phyloP scores from a whole-genome alignment of 2,329 filamentous ascomycete genomes.

The Beauveria sp. region DNA sequence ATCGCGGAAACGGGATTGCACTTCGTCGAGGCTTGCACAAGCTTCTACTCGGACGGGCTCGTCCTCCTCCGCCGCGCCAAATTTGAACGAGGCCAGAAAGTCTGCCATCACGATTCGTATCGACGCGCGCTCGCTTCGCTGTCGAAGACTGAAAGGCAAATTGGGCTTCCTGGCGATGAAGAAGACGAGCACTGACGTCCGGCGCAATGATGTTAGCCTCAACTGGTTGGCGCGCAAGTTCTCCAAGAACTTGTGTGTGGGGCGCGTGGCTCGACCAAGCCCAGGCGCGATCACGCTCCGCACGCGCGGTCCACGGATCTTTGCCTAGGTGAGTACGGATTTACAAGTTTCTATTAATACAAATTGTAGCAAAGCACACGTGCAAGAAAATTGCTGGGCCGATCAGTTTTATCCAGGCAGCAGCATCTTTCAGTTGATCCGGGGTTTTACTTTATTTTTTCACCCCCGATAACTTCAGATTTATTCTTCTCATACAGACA shows the following conservation, averaged over 20 bases:
- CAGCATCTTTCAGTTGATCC: no score
- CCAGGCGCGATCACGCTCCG: background rate
- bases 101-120: constrained; percentile 24
- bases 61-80: constrained; percentile 18
- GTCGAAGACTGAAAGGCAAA: background rate
- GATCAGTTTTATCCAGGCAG: no score
- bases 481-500: background rate
- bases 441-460: background rate
- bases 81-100: constrained; percentile 30
- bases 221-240: background rate
- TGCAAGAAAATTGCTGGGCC: background rate
- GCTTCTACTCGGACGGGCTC: constrained; percentile 17
- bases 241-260: background rate
- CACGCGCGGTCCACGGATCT: background rate
- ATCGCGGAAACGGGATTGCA: constrained; percentile 37
- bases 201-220: background rate
- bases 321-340: background rate
- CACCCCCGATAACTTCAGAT: background rate
- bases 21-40: constrained; percentile 34
- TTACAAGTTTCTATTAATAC: no score
- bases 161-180: background rate
- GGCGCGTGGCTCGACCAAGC: background rate
- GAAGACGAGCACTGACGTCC: background rate
- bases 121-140: background rate
- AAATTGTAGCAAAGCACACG: no score